These are phyloP conservation scores for Salix arbutifolia DNA, from an alignment of 345 rosid species.

Conservation along the genomic window DNA sequence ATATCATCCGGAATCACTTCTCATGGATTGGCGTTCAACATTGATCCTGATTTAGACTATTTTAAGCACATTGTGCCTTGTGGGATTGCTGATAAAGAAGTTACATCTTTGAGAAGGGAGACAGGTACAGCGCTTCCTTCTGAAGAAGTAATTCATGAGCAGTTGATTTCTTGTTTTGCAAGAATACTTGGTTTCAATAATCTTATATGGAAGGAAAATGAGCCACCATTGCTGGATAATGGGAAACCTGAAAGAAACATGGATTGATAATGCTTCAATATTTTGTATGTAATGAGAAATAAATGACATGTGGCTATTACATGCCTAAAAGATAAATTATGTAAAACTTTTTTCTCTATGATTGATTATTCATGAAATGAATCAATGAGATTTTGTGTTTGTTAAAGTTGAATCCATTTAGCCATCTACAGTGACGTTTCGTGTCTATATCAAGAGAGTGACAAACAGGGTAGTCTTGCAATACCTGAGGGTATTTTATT, in stretches of 20 bases:
- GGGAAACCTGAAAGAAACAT: neutral
- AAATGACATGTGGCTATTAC: constrained; percentile 4
- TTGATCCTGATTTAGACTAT: constrained; percentile 73
- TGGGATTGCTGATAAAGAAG: constrained; percentile 81
- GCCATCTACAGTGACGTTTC: neutral
- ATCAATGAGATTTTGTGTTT: neutral
- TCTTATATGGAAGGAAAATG: constrained; percentile 48
- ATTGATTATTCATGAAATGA: constrained; percentile 1
- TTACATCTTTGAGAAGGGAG: constrained; percentile 76
- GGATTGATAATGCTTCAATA: constrained; percentile 18
- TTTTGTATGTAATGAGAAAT: constrained; percentile 19
- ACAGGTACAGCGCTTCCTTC: constrained; percentile 50
- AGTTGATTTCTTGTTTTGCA: constrained; percentile 71
- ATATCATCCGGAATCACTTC: constrained; percentile 74
- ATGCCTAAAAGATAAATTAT: constrained; percentile 7
- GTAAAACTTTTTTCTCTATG: neutral
- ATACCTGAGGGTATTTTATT: neutral
- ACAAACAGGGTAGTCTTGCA: neutral
- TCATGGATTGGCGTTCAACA: constrained; percentile 84
- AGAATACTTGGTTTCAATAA: constrained; percentile 44
- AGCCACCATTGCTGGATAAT: constrained; percentile 24
- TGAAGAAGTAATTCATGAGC: constrained; percentile 68
- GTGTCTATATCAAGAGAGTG: neutral
- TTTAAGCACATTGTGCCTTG: constrained; percentile 91
- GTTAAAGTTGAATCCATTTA: neutral